These are phyloP conservation scores for Cicer bijugum DNA, from an alignment of 306 rosid species.

Conservation along the genomic window DNA sequence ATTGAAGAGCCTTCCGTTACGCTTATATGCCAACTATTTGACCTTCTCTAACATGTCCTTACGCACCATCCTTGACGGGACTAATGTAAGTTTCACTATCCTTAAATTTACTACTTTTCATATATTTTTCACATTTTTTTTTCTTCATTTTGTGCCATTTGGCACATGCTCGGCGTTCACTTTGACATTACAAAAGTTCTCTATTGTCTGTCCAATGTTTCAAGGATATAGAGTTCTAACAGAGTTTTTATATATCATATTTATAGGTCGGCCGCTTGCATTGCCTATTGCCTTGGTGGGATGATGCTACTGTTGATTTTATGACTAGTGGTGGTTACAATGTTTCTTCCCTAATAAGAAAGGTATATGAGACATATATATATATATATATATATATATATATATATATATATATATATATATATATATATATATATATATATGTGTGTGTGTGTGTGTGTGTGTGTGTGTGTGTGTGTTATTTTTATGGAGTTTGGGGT, in stretches of 20 bases:
- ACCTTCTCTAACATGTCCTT: slow-evolving; percentile 58
- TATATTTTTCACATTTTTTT: neutral
- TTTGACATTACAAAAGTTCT: slow-evolving; percentile 18
- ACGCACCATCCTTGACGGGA: slow-evolving; percentile 62
- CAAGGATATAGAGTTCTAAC: slow-evolving; percentile 32
- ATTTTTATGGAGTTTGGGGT: slow-evolving; percentile 22
- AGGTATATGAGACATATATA: slow-evolving; percentile 53
- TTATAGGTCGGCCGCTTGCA: slow-evolving; percentile 82
- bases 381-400: neutral
- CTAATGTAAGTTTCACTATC: slow-evolving; percentile 65
- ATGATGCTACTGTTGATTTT: slow-evolving; percentile 81
- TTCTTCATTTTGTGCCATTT: slow-evolving; percentile 20
- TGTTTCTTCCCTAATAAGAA: slow-evolving; percentile 59
- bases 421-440: too few relatives aligned
- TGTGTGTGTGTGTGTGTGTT: neutral
- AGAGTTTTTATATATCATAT: slow-evolving; percentile 38
- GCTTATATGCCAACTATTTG: slow-evolving; percentile 66
- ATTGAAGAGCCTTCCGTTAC: slow-evolving; percentile 78
- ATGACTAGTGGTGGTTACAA: slow-evolving; percentile 87
- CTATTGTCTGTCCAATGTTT: slow-evolving; percentile 1
- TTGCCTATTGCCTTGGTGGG: slow-evolving; percentile 88
- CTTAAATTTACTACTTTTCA: slow-evolving; percentile 14
- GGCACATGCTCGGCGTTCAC: neutral
- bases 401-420: too few relatives aligned
- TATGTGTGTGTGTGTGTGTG: too few relatives aligned